Evolutionary conservation across 2,329 filamentous ascomycete genomes (phyloP), one percentile per base, ranked within the genome.

Genomic region (Lasiodiplodia hormozganensis): DNA sequence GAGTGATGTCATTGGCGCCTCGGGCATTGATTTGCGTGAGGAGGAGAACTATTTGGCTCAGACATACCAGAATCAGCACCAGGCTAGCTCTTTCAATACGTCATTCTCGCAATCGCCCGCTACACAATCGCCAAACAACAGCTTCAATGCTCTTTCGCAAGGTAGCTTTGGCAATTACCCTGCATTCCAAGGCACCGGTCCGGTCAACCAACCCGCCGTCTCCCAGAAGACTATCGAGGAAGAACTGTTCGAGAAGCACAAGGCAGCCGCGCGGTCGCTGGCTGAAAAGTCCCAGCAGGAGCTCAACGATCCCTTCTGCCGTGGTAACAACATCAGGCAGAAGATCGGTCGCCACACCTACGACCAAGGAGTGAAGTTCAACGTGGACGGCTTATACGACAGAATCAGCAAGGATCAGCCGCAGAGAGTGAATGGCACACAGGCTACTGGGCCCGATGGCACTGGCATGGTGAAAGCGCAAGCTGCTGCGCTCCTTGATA

Each of bases 21-120:
- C 93, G 18, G 94, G 93, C 62, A 93, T 97, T 71, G 92, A 97
- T 82, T 81, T 97, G 57, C 89, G 91, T 69, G 93, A 93, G 71
- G 94, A 97, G 78, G 93, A 96, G 75, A 92, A 94, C 73, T 92
- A 89, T 72, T 85, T 96, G 78, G 90, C 92, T 54, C 89, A 88
- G 69, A 84, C 89, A 68, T 90, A 89, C 75, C 86, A 87, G 54
- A 81, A 80, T 76, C 75, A 83, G 76, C 75, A 85, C 76, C 78
- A 82, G 73, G 73, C 79, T 69, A 80, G 83, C 66, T 85, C 84
- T 10, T 84, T 80, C 72, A 70, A 52, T 31, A 51, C 69, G 18
- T 73, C 73, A 1, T 74, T 73, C 54, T 71, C 74, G 49, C 78
- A 77, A 4, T 77, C 77, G 5, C 60, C 67, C 2, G 40, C 60